Evolutionary conservation across 2,329 filamentous ascomycete genomes (phyloP).

Genomic region (Aspergillus persii): DNA sequence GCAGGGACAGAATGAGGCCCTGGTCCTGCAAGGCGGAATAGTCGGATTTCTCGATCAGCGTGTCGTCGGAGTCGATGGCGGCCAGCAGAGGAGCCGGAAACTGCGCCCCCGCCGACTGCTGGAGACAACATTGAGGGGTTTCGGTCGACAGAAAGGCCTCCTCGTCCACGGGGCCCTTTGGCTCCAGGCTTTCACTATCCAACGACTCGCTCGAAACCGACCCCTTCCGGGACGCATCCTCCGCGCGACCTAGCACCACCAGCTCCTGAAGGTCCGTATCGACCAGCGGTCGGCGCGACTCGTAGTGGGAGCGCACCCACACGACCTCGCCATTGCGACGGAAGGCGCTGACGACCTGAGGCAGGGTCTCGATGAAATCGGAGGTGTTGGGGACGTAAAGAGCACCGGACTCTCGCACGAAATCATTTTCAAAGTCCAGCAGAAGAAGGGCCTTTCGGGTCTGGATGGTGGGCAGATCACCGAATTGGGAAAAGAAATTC

Average conservation of each 20-base stretch:
- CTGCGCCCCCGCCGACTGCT: slow-evolving; percentile 45
- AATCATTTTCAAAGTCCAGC: slow-evolving; percentile 89
- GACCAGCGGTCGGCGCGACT: slow-evolving; percentile 57
- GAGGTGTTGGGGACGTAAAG: slow-evolving; percentile 63
- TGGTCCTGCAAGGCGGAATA: slow-evolving; percentile 86
- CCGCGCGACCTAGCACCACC: slow-evolving; percentile 43
- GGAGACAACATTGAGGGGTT: slow-evolving; percentile 38
- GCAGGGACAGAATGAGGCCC: slow-evolving; percentile 69
- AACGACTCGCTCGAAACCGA: slow-evolving; percentile 2
- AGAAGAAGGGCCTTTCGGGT: slow-evolving; percentile 71
- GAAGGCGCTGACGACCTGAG: slow-evolving; percentile 68
- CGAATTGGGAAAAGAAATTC: slow-evolving; percentile 30
- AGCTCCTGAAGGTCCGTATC: slow-evolving; percentile 49
- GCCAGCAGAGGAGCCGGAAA: slow-evolving; percentile 51
- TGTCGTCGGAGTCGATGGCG: slow-evolving; percentile 54
- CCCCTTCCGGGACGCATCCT: slow-evolving; percentile 18
- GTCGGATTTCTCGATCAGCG: slow-evolving; percentile 65
- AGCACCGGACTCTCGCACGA: slow-evolving; percentile 66
- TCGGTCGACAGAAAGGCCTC: slow-evolving; percentile 44
- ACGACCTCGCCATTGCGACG: slow-evolving; percentile 71
- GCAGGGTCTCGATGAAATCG: slow-evolving; percentile 66
- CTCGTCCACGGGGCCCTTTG: slow-evolving; percentile 28
- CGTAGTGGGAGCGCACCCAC: slow-evolving; percentile 79
- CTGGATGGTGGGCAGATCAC: slow-evolving; percentile 49
- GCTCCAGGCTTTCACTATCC: slow-evolving; percentile 18